Evolutionary conservation across 805 yeast genomes (phyloP), one percentile per base, ranked within the genome.

Genomic region (Scheffersomyces amazonensis): DNA sequence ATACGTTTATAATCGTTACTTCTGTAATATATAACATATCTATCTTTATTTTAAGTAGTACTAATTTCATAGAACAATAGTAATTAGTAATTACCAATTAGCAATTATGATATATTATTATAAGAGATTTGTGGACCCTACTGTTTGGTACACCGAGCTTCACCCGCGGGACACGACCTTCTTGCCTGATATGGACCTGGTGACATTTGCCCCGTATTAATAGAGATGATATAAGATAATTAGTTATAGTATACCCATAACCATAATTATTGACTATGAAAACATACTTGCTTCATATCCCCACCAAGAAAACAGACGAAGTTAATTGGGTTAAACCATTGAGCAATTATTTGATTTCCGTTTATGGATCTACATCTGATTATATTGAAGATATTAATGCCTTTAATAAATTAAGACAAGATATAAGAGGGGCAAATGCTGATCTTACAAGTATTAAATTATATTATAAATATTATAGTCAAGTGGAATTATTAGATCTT

Each of bases 401-500:
- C 9, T 71, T 87, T 52, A 72, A 80, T 51, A 75, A 78, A 39
- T 59, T 83, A 34, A 72, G 95, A 41, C 73, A 69, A 37, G 86
- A 80, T 46, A 64, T 79, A 15, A 60, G 75, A 19, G 83, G 83
- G 10, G 60, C 62, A 56, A 58, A 59, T 31, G 64, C 64, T 17
- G 75, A 69, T 40, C 39, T 35, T 5, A 63, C 67, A 0, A 78
- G 82, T 1, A 62, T 80, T 27, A 79, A 75, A 44, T 49, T 81
- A 15, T 71, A 81, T 46, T 81, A 77, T 54, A 74, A 75, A 38
- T 91, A 91, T 59, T 88, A 81, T 53, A 86, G 87, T 12, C 93
- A 83, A 55, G 58, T 93, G 44, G 96, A 90, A 53, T 75, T 87
- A 10, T 62, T 93, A 34, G 89, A 85, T 44, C 62, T 87, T 47